A percentile compares a stretch with the other conserved stretches of the same genome.
phyloP scores from a whole-genome alignment of 352 stramenopile species.

The Pythium phragmiticola region DNA sequence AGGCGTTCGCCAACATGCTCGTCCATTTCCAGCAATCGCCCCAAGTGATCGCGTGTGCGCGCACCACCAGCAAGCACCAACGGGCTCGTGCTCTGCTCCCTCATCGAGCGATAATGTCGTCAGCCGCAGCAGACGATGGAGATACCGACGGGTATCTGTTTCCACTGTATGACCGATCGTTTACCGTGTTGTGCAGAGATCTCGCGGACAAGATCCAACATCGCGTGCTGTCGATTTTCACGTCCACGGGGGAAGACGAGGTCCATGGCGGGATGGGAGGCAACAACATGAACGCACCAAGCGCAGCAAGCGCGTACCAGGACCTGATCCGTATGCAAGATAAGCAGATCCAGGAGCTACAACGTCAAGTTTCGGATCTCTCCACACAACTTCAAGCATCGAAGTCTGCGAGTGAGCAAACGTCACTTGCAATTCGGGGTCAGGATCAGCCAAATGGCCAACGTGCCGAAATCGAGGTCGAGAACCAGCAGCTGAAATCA shows the following conservation, averaged over 20 bases:
- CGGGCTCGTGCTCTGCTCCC: constrained; percentile 39
- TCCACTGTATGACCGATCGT: constrained; percentile 65
- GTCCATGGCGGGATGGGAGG: constrained; percentile 7
- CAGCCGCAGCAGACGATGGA: constrained; percentile 22
- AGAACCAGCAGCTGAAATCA: constrained; percentile 11
- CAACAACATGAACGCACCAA: constrained; percentile 14
- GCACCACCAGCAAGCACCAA: constrained; percentile 35
- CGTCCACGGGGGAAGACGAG: constrained; percentile 30
- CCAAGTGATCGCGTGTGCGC: constrained; percentile 44
- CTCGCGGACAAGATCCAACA: constrained; percentile 60
- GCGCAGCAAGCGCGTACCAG: constrained; percentile 57
- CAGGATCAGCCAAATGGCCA: background rate
- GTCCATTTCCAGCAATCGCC: constrained; percentile 65
- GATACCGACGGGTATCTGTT: constrained; percentile 52
- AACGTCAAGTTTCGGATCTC: constrained; percentile 35
- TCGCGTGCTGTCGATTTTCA: constrained; percentile 67
- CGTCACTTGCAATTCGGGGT: background rate
- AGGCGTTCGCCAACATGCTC: constrained; percentile 63
- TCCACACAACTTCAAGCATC: background rate
- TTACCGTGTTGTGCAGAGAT: constrained; percentile 46
- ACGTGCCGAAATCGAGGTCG: background rate
- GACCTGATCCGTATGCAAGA: constrained; percentile 84
- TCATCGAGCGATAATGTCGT: constrained; percentile 32
- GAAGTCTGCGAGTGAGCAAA: background rate
- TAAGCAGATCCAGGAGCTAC: constrained; percentile 59